Conservation (phyloP, 306 rosid genomes). For the Quercus wislizeni region DNA sequence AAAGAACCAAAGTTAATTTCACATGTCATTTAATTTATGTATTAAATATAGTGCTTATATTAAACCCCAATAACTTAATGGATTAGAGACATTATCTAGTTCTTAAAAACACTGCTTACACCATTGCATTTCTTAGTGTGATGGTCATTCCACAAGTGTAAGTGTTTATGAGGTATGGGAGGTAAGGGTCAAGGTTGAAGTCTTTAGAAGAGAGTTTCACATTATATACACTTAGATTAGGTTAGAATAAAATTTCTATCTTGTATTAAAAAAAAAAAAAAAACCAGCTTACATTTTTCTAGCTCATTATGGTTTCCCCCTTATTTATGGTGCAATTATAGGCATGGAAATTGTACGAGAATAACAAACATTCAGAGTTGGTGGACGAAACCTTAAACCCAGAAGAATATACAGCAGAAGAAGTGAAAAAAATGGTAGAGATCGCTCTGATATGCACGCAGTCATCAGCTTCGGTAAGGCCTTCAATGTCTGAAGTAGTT, state of each 20-base stretch:
- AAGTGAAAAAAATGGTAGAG: conserved; percentile 46
- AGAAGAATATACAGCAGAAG: conserved; percentile 45
- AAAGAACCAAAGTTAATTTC: too few species aligned
- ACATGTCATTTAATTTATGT: too few species aligned
- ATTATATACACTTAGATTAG: too few species aligned
- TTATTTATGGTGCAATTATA: conserved; percentile 3
- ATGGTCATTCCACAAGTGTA: too few species aligned
- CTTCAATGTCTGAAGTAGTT: conserved; percentile 65
- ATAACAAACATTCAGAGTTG: conserved; percentile 36
- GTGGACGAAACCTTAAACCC: conserved; percentile 45
- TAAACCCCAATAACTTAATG: too few species aligned
- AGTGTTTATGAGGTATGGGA: rapidly evolving
- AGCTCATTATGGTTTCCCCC: neutral
- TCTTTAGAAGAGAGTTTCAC: too few species aligned
- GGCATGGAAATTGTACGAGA: conserved; percentile 62
- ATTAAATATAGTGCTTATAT: too few species aligned
- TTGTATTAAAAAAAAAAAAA: too few species aligned
- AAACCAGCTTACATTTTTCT: neutral
- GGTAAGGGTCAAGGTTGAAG: rapidly evolving
- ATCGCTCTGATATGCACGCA: conserved; percentile 61
- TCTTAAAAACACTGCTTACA: too few species aligned
- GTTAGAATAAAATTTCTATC: rapidly evolving
- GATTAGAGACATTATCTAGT: too few species aligned
- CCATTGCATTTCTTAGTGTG: rapidly evolving
- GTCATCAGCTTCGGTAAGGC: conserved; percentile 51